Conservation (phyloP, 2,329 filamentous ascomycete genomes). For the Penicillium sp. region DNA sequence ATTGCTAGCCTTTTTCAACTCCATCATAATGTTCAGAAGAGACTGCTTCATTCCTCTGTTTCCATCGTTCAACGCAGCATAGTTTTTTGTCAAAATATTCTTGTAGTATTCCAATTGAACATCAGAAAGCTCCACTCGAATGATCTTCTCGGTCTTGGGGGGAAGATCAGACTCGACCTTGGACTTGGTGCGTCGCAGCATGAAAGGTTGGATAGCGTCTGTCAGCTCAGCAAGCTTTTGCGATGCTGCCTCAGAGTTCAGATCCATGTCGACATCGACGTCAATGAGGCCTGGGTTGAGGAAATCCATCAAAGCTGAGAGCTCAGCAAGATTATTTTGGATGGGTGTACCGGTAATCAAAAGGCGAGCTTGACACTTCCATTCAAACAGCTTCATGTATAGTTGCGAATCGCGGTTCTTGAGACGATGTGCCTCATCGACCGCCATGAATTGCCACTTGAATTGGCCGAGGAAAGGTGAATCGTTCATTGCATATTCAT, state of each 20-base stretch:
- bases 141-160: conserved; percentile 98
- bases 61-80: conserved; percentile 88
- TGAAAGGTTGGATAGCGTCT: conserved; percentile 85
- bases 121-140: conserved; percentile 94
- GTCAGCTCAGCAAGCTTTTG: conserved; percentile 85
- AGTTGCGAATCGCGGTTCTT: conserved; percentile 96
- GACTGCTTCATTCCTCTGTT: conserved; percentile 91
- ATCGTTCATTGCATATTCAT: conserved; percentile 92
- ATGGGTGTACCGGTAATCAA: conserved; percentile 97
- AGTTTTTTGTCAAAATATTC: conserved; percentile 96
- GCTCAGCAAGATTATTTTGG: conserved; percentile 91
- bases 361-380: conserved; percentile 83
- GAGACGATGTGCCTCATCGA: conserved; percentile 94
- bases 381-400: conserved; percentile 80
- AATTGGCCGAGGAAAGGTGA: conserved; percentile 81
- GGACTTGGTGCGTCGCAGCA: conserved; percentile 93
- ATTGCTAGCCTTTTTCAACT: conserved; percentile 98
- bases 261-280: conserved; percentile 89
- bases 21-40: conserved; percentile 98
- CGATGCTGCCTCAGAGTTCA: conserved; percentile 78
- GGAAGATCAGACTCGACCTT: conserved; percentile 96
- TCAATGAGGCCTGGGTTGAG: conserved; percentile 91
- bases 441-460: conserved; percentile 96
- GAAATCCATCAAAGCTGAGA: conserved; percentile 92
- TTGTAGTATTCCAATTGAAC: conserved; percentile 98